Conservation (phyloP, 2,329 filamentous ascomycete genomes). For the Cryphonectria japonica region DNA sequence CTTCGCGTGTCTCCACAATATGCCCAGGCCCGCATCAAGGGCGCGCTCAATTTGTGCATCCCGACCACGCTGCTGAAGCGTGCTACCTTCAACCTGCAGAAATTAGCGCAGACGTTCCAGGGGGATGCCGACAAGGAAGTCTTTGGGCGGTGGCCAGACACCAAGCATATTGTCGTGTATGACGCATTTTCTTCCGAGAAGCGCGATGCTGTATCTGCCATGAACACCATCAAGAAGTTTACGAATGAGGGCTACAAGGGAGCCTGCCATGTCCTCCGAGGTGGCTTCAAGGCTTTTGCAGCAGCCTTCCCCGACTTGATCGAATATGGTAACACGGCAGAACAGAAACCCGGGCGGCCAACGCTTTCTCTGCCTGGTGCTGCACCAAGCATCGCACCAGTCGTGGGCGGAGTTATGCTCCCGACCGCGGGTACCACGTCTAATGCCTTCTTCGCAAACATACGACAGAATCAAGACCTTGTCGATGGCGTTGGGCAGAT, state of each 20-base stretch:
- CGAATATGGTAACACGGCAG: constrained; percentile 47
- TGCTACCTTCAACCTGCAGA: constrained; percentile 85
- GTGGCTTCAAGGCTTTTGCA: constrained; percentile 79
- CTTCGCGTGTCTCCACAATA: constrained; percentile 86
- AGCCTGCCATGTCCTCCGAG: constrained; percentile 73
- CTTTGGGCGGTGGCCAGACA: constrained; percentile 77
- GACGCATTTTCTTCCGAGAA: constrained; percentile 76
- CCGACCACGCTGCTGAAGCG: constrained; percentile 92
- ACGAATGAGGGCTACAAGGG: constrained; percentile 80
- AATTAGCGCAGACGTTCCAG: constrained; percentile 85
- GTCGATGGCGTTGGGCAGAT: constrained; percentile 90
- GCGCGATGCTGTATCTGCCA: constrained; percentile 78
- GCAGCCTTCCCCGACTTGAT: constrained; percentile 67
- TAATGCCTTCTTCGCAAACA: constrained; percentile 95
- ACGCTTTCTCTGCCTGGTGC: constrained; percentile 54
- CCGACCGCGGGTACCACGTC: constrained; percentile 69
- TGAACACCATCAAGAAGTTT: constrained; percentile 95
- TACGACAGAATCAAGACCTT: constrained; percentile 94
- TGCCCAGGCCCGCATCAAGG: constrained; percentile 71
- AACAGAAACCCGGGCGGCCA: constrained; percentile 41
- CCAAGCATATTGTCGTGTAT: constrained; percentile 82
- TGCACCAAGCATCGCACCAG: constrained; percentile 62
- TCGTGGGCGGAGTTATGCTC: constrained; percentile 88
- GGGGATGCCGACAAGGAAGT: constrained; percentile 68
- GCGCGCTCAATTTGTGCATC: constrained; percentile 91